Base-by-base conservation (phyloP, 108 stramenopile species). In the Aurantiochytrium sp. region DNA sequence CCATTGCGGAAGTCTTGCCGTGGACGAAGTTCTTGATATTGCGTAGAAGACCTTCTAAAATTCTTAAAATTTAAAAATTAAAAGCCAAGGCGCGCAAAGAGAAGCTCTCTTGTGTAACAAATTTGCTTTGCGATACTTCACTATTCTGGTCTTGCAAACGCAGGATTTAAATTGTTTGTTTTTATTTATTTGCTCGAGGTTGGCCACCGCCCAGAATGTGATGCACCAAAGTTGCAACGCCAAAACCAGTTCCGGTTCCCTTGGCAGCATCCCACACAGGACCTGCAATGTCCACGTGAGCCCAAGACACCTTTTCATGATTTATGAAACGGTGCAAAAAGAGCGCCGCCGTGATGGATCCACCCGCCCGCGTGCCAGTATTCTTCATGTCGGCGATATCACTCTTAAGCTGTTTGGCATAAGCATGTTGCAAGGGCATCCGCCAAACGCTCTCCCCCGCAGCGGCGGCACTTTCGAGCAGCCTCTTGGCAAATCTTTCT, bases 201-300 rank as follows among this genome's bases (percentile, higher is more conserved):
- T 1, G 35, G 2, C 35, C 35, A 35, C 35, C 35, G 35, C 35
- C 35, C 35, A 83, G 45, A 53, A 83, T 53, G 59, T 87, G 44
- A 10, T 87, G 51, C 6, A 87, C 83, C 5, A 89, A 21, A 4
- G 83, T 58, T n/a, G 87, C 43, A 12, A 58, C 76, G 35, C 44
- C 89, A 51, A 58, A 89, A 16, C 89, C 89, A 1, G 73, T 89
- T 5, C 73, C 89, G 12, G 29, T 45, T 5, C 59, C 87, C n/a
- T 5, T 5, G 5, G 18, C 35, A 6, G n/a, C 25, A 43, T 89
- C 55, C 76, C 53, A 89, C 58, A 89, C 89, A 5, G 89, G 83
- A 87, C 89, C 89, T 19, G 89, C 89, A 57, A 90, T 90, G 83
- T 90, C 89, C 6, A 90, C 5, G 76, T 90, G 89, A 5, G 89